Percentiles rank a stretch among this genome's conserved stretches.
Conservation (phyloP, 129 eudicot genomes). For the Tanacetum coccineum region DNA sequence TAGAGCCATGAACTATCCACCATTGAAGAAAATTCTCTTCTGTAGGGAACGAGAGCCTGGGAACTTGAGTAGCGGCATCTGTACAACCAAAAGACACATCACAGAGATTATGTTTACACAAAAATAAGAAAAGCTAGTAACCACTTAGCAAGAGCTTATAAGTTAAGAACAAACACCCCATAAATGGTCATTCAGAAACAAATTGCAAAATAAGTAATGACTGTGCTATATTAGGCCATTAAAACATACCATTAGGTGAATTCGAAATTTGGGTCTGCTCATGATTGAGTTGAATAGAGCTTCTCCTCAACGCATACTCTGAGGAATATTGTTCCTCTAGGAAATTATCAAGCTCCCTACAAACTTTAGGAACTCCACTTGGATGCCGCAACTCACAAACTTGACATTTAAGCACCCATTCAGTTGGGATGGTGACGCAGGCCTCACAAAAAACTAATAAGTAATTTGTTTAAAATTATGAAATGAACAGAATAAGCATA, state of each 20-base stretch:
- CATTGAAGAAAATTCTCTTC: constrained; percentile 39
- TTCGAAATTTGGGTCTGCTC: constrained; percentile 25
- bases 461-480: not conserved
- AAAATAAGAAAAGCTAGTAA: not conserved
- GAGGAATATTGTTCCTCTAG: constrained; percentile 52
- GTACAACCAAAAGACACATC: constrained; percentile 35
- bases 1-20: constrained; percentile 38
- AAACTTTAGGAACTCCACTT: constrained; percentile 52
- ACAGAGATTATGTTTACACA: constrained; percentile 4
- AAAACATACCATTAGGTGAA: constrained; percentile 45
- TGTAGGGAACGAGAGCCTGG: constrained; percentile 29
- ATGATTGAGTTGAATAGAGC: constrained; percentile 32
- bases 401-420: constrained; percentile 46
- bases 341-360: constrained; percentile 57
- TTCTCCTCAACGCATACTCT: constrained; percentile 48
- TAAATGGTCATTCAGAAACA: not conserved
- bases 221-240: not conserved
- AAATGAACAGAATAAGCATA: constrained; percentile 9
- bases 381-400: constrained; percentile 67
- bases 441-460: constrained; percentile 56
- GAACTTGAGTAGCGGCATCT: constrained; percentile 29
- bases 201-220: constrained; percentile 12
- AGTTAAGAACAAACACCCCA: too few relatives aligned
- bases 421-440: constrained; percentile 43
- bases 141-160: too few relatives aligned